These are phyloP conservation scores for Rutstroemia sydowiana DNA, from an alignment of 2,329 filamentous ascomycete species.

Conservation along the genomic window DNA sequence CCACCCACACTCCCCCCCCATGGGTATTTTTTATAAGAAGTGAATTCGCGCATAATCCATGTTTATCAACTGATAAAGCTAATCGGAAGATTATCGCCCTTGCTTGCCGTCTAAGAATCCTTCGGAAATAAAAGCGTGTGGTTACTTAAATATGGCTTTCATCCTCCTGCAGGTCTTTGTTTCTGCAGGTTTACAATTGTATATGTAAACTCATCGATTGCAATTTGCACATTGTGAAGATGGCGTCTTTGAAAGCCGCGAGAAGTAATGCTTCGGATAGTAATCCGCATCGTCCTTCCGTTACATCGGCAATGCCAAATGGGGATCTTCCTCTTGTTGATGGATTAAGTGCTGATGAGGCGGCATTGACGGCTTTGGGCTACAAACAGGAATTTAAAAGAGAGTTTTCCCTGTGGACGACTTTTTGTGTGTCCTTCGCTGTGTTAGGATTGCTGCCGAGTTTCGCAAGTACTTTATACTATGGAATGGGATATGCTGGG, in stretches of 20 bases:
- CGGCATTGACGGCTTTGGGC: constrained; percentile 53
- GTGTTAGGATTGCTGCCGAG: constrained; percentile 64
- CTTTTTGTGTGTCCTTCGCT: constrained; percentile 67
- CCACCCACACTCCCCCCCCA: background rate
- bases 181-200: background rate
- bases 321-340: constrained; percentile 40
- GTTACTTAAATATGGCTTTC: constrained; percentile 1
- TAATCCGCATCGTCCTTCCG: constrained; percentile 23
- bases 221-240: background rate
- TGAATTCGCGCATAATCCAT: background rate
- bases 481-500: constrained; percentile 56
- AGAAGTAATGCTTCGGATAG: constrained; percentile 9
- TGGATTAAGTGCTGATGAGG: constrained; percentile 47
- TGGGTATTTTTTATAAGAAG: background rate
- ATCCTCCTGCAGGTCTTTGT: background rate
- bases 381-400: constrained; percentile 48
- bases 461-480: constrained; percentile 64
- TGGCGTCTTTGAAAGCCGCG: background rate
- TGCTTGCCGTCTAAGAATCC: no score
- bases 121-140: background rate
- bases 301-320: constrained; percentile 43
- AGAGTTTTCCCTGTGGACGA: constrained; percentile 67
- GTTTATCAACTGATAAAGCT: background rate
- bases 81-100: background rate
- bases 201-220: background rate